Base-by-base conservation (phyloP, 306 rosid genomes). In the Bauhinia variegata region DNA sequence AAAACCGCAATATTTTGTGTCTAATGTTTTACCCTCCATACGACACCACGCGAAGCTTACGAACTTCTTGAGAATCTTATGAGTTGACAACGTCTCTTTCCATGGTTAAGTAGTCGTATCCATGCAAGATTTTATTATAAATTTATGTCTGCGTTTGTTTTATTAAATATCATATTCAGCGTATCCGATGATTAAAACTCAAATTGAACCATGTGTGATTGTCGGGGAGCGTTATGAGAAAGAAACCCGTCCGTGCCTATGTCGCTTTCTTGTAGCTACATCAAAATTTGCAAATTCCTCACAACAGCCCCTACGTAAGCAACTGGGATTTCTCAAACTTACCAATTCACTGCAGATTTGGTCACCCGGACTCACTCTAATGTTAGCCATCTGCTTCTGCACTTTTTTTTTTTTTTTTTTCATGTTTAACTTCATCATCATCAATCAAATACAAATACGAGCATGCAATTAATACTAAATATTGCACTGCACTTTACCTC, bases 191-290 rank as follows among this genome's bases (percentile, higher is more conserved):
- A 17, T 72, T 71, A 66, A 54, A 54, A 64, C 57, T 48, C 19
- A 33, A 9, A 56, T 62, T 11, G 67, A n/a, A n/a, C n/a, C n/a
- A n/a, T n/a, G n/a, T n/a, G n/a, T n/a, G n/a, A n/a, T n/a, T n/a
- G n/a, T n/a, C n/a, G n/a, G n/a, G n/a, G n/a, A n/a, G n/a, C n/a
- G n/a, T n/a, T n/a, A 41, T 16, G 43, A 14, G 33, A 30, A 68
- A 10, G 42, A 37, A 48, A 53, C 57, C 13, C 67, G 59, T 72
- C 46, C 34, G 84, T 32, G 17, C 63, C 79, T 9, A 19, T 49
- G 85, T 87, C 77, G 50, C 23, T 82, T 42, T 84, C 82, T 69
- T 39, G 41, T 43, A 15, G 67, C 82, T 61, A 76, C 82, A 65
- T 78, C 63, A 49, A 55, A 71, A 6, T 46, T 74, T 47, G 49